Conservation (phyloP, 176 grass and related monocot species). For the Carex scoparia region DNA sequence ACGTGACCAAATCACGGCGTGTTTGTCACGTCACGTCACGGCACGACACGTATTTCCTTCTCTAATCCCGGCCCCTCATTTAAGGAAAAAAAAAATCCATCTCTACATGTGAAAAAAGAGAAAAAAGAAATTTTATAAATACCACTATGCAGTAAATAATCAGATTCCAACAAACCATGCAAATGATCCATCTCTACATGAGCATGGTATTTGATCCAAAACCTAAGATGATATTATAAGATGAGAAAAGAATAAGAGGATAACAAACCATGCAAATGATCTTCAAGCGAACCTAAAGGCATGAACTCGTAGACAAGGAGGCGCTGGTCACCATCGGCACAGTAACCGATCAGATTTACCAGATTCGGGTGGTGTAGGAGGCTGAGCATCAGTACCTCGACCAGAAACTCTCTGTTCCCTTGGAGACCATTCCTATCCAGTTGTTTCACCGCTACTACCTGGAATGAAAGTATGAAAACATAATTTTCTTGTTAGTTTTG, state of each 20-base stretch:
- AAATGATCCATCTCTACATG: neutral
- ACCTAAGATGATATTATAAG: neutral
- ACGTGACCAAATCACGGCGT: no score
- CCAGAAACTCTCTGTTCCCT: slow-evolving; percentile 90
- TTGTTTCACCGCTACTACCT: slow-evolving; percentile 89
- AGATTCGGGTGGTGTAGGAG: slow-evolving; percentile 80
- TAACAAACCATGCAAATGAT: slow-evolving; percentile 80
- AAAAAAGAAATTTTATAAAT: neutral
- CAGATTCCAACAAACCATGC: neutral
- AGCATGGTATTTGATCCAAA: neutral
- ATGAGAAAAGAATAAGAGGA: neutral
- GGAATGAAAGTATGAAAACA: slow-evolving; percentile 31
- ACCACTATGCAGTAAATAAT: neutral
- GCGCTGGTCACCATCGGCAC: slow-evolving; percentile 87
- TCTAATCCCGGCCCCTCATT: no score
- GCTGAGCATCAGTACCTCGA: slow-evolving; percentile 92
- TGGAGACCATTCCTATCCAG: slow-evolving; percentile 85
- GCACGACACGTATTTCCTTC: no score
- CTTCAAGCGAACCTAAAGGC: slow-evolving; percentile 92
- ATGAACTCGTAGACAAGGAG: slow-evolving; percentile 94
- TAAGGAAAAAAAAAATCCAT: neutral
- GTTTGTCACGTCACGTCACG: no score
- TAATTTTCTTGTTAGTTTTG: slow-evolving; percentile 5
- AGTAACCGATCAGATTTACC: slow-evolving; percentile 83
- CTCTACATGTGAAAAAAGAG: neutral